Evolutionary conservation across 768 basidiomycete genomes (phyloP).

Genomic region (Dacryopinax spathularia): DNA sequence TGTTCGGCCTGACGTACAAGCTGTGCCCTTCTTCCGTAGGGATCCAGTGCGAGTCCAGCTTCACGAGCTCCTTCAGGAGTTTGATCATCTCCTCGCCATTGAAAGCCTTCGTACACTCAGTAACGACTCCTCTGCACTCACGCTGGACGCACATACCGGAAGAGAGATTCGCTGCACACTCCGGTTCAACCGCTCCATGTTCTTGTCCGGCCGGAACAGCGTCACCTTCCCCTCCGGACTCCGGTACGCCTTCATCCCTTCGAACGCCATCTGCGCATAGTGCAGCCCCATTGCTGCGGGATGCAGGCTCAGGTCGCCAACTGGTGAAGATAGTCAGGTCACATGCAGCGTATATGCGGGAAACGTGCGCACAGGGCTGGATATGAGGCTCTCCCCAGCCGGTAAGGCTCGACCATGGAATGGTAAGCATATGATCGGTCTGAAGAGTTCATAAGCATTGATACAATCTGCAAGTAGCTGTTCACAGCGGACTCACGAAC

Average conservation of each 20-base stretch:
- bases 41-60: constrained; percentile 31
- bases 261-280: constrained; percentile 30
- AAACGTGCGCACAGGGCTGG: constrained; percentile 24
- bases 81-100: constrained; percentile 26
- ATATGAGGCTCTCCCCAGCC: constrained; percentile 32
- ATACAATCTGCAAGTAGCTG: not conserved
- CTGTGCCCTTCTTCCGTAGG: constrained; percentile 30
- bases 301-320: constrained; percentile 28
- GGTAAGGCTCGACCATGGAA: constrained; percentile 24
- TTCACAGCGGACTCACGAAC: constrained; percentile 9
- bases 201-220: constrained; percentile 31
- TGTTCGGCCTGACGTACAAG: constrained; percentile 29
- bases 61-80: constrained; percentile 31
- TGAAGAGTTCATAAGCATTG: not conserved
- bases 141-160: constrained; percentile 11
- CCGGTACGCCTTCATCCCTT: constrained; percentile 33
- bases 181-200: constrained; percentile 32
- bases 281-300: constrained; percentile 32
- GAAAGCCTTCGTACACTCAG: constrained; percentile 19
- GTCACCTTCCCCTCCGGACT: constrained; percentile 26
- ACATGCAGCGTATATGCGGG: not conserved
- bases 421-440: constrained; percentile 23
- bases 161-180: constrained; percentile 24
- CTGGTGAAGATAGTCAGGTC: constrained; percentile 9
- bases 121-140: not conserved